A percentile compares a stretch with the other conserved stretches of the same genome.
phyloP scores from a whole-genome alignment of 139 green algal species.

The Chlorella ohadii region DNA sequence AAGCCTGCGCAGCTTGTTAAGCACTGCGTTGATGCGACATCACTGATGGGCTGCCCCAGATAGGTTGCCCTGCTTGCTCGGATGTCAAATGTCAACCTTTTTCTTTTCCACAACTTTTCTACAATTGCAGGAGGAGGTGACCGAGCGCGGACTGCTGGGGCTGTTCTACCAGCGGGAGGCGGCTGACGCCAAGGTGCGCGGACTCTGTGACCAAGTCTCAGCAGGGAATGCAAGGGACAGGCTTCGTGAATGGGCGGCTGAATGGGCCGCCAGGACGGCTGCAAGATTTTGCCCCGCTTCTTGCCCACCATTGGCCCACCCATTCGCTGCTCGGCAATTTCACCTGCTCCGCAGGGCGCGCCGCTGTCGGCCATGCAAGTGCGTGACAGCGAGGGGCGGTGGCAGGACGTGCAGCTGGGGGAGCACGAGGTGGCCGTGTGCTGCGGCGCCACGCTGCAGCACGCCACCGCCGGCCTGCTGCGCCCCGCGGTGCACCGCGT shows the following conservation, averaged over 20 bases:
- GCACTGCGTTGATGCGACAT: too few species aligned
- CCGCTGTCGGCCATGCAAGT: slow-evolving; percentile 5
- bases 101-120: too few species aligned
- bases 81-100: too few species aligned
- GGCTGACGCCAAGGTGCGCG: not conserved
- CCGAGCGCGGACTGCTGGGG: slow-evolving; percentile 12
- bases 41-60: not conserved
- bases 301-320: too few species aligned
- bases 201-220: too few species aligned
- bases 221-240: too few species aligned
- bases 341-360: not conserved
- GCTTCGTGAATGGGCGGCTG: too few species aligned
- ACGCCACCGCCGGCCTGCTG: slow-evolving; percentile 23
- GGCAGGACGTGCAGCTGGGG: slow-evolving; percentile 19
- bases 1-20: too few species aligned
- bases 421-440: not conserved
- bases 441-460: slow-evolving; percentile 11
- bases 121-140: slow-evolving; percentile 17
- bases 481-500: slow-evolving; percentile 5
- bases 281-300: too few species aligned
- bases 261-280: too few species aligned
- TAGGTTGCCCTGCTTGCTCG: not conserved
- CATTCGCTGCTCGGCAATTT: too few species aligned
- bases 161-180: slow-evolving; percentile 9
- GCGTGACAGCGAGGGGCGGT: slow-evolving; percentile 5